Conservation (phyloP, 257 asterid genomes). For the Datura wrightii region DNA sequence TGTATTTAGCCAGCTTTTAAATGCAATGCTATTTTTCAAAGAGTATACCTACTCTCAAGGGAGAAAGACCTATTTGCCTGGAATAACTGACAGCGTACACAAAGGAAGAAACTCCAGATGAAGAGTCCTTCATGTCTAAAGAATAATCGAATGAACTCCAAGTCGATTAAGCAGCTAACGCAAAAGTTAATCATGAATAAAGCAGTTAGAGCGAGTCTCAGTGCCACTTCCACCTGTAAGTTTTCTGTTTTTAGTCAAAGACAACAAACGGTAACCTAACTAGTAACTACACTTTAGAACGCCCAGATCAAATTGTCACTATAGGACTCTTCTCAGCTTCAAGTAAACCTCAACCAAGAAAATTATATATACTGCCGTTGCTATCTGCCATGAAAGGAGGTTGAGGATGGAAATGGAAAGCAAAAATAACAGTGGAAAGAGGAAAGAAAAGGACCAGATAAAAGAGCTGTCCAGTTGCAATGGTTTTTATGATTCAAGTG, state of each 20-base stretch:
- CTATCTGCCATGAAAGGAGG: not conserved
- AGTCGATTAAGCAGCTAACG: constrained; percentile 19
- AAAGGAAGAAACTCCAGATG: not conserved
- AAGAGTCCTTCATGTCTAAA: not conserved
- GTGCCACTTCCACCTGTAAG: constrained; percentile 16
- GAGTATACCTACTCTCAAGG: constrained; percentile 9
- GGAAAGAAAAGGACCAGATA: constrained; percentile 1
- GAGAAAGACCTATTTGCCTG: not conserved
- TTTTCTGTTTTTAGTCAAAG: not conserved
- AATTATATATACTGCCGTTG: not conserved
- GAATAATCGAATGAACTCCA: constrained; percentile 6
- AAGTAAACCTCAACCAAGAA: not conserved
- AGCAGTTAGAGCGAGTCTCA: not conserved
- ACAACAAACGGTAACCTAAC: not conserved
- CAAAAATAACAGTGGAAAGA: not conserved
- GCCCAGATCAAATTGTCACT: constrained; percentile 7
- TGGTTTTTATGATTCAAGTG: constrained; percentile 20
- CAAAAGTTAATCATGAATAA: not conserved
- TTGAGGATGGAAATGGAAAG: not conserved
- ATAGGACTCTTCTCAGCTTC: not conserved
- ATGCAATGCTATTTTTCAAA: not conserved
- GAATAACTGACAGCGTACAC: not conserved
- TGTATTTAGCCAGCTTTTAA: not conserved
- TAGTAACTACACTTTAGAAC: not conserved
- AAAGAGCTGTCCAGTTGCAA: not conserved